phyloP scores from a whole-genome alignment of 768 basidiomycete species.

The Leccinellum luteum region DNA sequence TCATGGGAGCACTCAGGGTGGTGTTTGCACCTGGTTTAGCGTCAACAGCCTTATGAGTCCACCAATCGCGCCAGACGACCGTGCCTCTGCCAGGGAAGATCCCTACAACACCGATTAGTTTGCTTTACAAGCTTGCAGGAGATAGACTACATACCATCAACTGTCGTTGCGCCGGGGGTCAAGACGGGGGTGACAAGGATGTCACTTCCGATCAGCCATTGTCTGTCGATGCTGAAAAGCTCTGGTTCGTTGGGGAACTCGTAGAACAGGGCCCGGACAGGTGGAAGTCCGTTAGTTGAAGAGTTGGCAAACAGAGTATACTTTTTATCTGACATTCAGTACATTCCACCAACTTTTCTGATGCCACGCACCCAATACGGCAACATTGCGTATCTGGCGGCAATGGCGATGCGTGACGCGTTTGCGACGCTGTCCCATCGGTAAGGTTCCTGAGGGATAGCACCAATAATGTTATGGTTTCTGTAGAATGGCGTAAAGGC shows the following conservation, averaged over 20 bases:
- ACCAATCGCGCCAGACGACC: slow-evolving; percentile 72
- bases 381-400: slow-evolving; percentile 63
- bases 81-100: slow-evolving; percentile 62
- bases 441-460: slow-evolving; percentile 75
- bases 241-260: slow-evolving; percentile 74
- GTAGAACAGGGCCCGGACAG: slow-evolving; percentile 72
- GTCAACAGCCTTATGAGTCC: slow-evolving; percentile 57
- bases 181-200: slow-evolving; percentile 78
- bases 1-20: slow-evolving; percentile 63
- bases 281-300: slow-evolving; percentile 62
- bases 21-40: slow-evolving; percentile 40
- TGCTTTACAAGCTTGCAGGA: background rate
- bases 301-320: slow-evolving; percentile 40
- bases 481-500: slow-evolving; percentile 82
- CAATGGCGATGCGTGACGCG: slow-evolving; percentile 73
- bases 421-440: slow-evolving; percentile 81
- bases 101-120: slow-evolving; percentile 34
- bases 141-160: slow-evolving; percentile 47
- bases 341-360: background rate
- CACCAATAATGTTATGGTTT: slow-evolving; percentile 69
- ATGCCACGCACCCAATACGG: slow-evolving; percentile 71
- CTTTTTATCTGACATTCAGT: slow-evolving; percentile 35
- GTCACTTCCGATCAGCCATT: slow-evolving; percentile 70
- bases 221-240: slow-evolving; percentile 56
- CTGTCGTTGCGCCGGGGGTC: slow-evolving; percentile 61